These are phyloP conservation scores for Russula sp. DNA, from an alignment of 768 basidiomycete species.

Conservation along the genomic window DNA sequence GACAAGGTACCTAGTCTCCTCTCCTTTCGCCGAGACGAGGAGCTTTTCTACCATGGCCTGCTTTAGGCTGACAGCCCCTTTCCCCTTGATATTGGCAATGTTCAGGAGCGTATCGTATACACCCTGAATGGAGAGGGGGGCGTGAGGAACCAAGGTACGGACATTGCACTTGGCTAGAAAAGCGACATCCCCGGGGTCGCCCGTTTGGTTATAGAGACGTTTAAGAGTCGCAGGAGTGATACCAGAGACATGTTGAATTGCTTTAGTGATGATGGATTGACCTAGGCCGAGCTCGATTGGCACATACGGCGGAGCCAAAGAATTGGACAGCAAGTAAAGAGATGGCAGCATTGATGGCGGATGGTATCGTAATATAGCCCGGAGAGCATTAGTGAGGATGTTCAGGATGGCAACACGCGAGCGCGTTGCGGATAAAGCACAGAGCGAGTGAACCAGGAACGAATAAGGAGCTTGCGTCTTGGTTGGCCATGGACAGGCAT, in stretches of 20 bases:
- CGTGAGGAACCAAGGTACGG: constrained; percentile 66
- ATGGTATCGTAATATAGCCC: constrained; percentile 58
- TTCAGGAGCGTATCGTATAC: constrained; percentile 65
- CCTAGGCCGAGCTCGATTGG: constrained; percentile 68
- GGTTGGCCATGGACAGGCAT: constrained; percentile 40
- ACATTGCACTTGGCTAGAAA: constrained; percentile 74
- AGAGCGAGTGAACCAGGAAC: constrained; percentile 61
- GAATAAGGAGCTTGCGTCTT: constrained; percentile 52
- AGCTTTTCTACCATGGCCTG: constrained; percentile 74
- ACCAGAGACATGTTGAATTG: constrained; percentile 70
- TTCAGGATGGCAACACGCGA: constrained; percentile 68
- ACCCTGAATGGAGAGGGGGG: constrained; percentile 54
- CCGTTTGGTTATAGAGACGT: constrained; percentile 62
- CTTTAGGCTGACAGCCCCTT: constrained; percentile 70
- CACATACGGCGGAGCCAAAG: constrained; percentile 68
- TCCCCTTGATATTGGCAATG: constrained; percentile 64
- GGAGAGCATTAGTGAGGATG: constrained; percentile 67
- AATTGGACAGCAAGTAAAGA: constrained; percentile 78
- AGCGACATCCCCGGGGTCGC: constrained; percentile 83
- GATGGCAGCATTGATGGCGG: constrained; percentile 67
- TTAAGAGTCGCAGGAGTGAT: constrained; percentile 51
- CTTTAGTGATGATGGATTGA: constrained; percentile 57
- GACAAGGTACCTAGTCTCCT: constrained; percentile 81
- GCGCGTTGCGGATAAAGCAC: constrained; percentile 55
- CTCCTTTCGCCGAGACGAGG: constrained; percentile 78